Evolutionary conservation across 2,329 filamentous ascomycete species (phyloP), one percentile per base, ranked within the genome.

Genomic region (Alternaria dauci): DNA sequence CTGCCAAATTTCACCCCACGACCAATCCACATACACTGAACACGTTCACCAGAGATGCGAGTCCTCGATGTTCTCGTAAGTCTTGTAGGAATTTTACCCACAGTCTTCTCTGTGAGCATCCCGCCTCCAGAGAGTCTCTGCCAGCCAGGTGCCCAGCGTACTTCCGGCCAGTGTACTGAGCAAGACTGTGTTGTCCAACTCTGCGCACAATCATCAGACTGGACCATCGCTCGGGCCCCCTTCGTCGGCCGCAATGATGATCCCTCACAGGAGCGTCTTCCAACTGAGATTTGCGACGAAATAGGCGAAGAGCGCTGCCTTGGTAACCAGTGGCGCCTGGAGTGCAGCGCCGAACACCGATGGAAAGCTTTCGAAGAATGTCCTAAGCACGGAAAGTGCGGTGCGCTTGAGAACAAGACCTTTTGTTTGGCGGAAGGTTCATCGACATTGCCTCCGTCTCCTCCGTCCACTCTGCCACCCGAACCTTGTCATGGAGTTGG

Each of bases 1-100:
- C 32, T 38, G 8, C 50, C n/a, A 23, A n/a, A n/a, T 16, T n/a
- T 18, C 7, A 8, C 32, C 8, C 8, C 20, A 4, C 12, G 36
- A n/a, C 16, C 32, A 26, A 4, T 25, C n/a, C 46, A 14, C 14
- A 14, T 25, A 36, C 39, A 8, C 25, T 25, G 12, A 42, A 42
- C 25, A 41, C 14, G 16, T 18, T 30, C 25, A 41, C 34, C 25
- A 38, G 52, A 12, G 5, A 68, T 68, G 66, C 62, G 52, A 50
- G 14, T 62, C 30, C 26, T 58, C 26, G 52, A 59, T 8, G 30
- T 57, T 32, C 5, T 59, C 11, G 23, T 51, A 36, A 36, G 50
- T 26, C 41, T 57, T 2, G n/a, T 50, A 8, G 51, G 55, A 11
- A 38, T 28, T 32, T 26, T 61, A 12, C 34, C 55, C n/a, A 30